Percentiles rank a stretch among this genome's conserved stretches.
These are phyloP conservation scores for Cadophora malorum DNA, from an alignment of 2,329 filamentous ascomycete genomes.

Conservation along the genomic window DNA sequence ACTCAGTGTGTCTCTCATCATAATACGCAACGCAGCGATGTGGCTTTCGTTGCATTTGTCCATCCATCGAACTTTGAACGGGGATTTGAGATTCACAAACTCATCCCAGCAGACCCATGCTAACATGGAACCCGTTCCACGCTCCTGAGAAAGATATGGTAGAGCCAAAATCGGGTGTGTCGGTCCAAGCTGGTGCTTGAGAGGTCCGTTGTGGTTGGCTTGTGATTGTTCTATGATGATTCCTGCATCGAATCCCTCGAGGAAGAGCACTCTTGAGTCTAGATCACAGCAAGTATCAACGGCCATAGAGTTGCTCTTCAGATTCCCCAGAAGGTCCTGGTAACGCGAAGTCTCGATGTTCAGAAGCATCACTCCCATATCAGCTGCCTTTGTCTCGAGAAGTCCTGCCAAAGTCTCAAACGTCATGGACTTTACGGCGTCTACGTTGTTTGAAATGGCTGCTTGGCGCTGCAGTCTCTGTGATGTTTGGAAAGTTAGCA, in stretches of 20 bases:
- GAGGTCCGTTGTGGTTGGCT: constrained; percentile 30
- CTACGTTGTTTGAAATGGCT: constrained; percentile 40
- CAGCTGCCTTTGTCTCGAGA: constrained; percentile 32
- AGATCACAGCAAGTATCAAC: constrained; percentile 33
- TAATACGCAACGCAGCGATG: constrained; percentile 36
- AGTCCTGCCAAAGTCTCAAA: constrained; percentile 34
- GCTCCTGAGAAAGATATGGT: constrained; percentile 29
- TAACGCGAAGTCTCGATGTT: constrained; percentile 34
- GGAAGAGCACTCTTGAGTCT: constrained; percentile 34
- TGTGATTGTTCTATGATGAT: constrained; percentile 39
- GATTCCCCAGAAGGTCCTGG: constrained; percentile 28
- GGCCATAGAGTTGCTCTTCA: constrained; percentile 27
- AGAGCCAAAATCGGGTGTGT: constrained; percentile 31
- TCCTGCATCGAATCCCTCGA: constrained; percentile 36
- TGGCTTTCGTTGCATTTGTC: constrained; percentile 39
- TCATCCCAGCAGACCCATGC: constrained; percentile 45
- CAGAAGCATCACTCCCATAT: constrained; percentile 38
- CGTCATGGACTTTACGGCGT: constrained; percentile 38
- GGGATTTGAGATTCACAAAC: constrained; percentile 42
- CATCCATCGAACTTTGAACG: constrained; percentile 41
- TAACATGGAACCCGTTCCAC: constrained; percentile 39
- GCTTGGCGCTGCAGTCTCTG: constrained; percentile 38
- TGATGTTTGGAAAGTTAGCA: too few relatives aligned
- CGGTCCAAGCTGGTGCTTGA: constrained; percentile 27
- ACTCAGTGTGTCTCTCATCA: constrained; percentile 36